Evolutionary conservation across 2,329 filamentous ascomycete species (phyloP).

Genomic region (Didymella sp.): DNA sequence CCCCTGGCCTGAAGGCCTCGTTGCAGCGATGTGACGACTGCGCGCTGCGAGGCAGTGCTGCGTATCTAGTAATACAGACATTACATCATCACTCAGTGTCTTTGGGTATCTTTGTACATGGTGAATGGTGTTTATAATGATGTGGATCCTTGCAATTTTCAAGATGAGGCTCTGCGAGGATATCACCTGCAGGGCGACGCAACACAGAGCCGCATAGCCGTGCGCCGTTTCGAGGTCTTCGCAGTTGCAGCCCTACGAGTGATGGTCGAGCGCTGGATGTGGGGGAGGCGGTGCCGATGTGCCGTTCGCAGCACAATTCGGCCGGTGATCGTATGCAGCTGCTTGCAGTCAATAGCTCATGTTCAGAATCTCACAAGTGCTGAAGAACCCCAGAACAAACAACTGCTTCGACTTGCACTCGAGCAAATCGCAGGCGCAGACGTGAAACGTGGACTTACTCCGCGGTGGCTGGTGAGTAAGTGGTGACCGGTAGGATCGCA

Average conservation of each 20-base stretch:
- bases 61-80: conserved; percentile 13
- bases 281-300: conserved; percentile 14
- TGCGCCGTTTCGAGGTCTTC: background rate
- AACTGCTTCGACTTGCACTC: background rate
- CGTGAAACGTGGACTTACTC: conserved; percentile 19
- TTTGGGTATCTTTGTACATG: background rate
- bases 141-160: background rate
- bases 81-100: conserved; percentile 3
- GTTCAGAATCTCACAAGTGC: background rate
- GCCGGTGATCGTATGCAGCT: conserved; percentile 3
- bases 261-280: conserved; percentile 8
- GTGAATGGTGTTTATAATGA: background rate
- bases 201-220: conserved; percentile 18
- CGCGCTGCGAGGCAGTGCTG: conserved; percentile 6
- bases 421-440: conserved; percentile 13
- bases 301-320: conserved; percentile 8
- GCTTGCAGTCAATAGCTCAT: background rate
- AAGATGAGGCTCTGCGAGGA: conserved; percentile 3
- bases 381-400: background rate
- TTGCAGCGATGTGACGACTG: conserved; percentile 13
- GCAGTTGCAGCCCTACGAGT: conserved; percentile 6
- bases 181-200: conserved; percentile 5
- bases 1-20: conserved; percentile 16
- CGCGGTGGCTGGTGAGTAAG: conserved; percentile 18
- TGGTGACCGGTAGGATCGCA: background rate